phyloP scores from a whole-genome alignment of 768 basidiomycete genomes.

The Leucogyrophana mollusca region DNA sequence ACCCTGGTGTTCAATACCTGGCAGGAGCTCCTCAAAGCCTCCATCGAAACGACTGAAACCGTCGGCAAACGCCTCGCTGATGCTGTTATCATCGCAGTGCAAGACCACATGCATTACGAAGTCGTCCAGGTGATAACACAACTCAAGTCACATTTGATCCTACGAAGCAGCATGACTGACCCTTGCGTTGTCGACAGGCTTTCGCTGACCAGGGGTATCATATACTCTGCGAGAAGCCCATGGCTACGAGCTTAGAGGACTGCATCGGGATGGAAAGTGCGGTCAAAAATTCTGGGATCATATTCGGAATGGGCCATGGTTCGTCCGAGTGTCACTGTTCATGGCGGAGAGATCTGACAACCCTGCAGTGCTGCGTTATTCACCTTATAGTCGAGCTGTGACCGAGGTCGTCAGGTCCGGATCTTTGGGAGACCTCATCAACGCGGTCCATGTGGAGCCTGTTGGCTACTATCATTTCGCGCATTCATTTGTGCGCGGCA shows the following conservation, averaged over 20 bases:
- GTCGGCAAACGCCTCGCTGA: slow-evolving; percentile 75
- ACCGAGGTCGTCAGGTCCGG: slow-evolving; percentile 70
- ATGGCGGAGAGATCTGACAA: not conserved
- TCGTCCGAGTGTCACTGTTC: slow-evolving; percentile 15
- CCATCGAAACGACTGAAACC: slow-evolving; percentile 60
- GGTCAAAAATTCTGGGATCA: slow-evolving; percentile 63
- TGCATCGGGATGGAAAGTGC: slow-evolving; percentile 75
- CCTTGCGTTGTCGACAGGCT: slow-evolving; percentile 51
- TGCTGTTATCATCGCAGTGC: slow-evolving; percentile 78
- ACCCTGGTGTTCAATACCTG: slow-evolving; percentile 71
- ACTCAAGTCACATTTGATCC: too few relatives aligned
- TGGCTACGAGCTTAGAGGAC: slow-evolving; percentile 74
- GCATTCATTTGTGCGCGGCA: slow-evolving; percentile 84
- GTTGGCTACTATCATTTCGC: slow-evolving; percentile 88
- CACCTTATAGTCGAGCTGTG: slow-evolving; percentile 75
- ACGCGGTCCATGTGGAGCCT: slow-evolving; percentile 82
- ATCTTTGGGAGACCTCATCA: slow-evolving; percentile 72
- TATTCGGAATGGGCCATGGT: slow-evolving; percentile 92
- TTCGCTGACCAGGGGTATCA: slow-evolving; percentile 84
- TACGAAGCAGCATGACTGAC: too few relatives aligned
- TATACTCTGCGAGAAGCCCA: slow-evolving; percentile 91
- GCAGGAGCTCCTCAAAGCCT: slow-evolving; percentile 68
- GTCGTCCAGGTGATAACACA: slow-evolving; percentile 32
- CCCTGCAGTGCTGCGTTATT: slow-evolving; percentile 75
- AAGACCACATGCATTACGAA: slow-evolving; percentile 76